These are phyloP conservation scores for Raddia guianensis DNA, from an alignment of 176 grass and related monocot genomes.

Conservation along the genomic window DNA sequence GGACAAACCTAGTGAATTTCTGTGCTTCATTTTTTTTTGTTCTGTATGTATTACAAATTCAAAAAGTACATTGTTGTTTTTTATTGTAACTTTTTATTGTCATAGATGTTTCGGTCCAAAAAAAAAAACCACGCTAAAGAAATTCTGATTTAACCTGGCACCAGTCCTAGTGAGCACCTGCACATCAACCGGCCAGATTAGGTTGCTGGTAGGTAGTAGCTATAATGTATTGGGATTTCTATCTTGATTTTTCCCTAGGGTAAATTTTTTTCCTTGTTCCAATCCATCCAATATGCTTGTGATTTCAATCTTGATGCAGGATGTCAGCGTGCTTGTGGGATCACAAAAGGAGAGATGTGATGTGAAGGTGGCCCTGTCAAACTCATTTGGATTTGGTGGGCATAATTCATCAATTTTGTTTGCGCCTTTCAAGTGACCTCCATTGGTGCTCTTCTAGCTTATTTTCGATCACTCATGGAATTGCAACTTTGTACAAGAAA, in stretches of 20 bases:
- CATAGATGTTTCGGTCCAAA: not conserved
- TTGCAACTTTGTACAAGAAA: slow-evolving; percentile 13
- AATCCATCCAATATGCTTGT: slow-evolving; percentile 10
- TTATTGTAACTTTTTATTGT: not conserved
- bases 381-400: slow-evolving; percentile 95
- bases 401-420: slow-evolving; percentile 98
- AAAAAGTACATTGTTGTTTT: not conserved
- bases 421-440: slow-evolving; percentile 69
- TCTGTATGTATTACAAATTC: not conserved
- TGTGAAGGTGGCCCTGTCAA: slow-evolving; percentile 86
- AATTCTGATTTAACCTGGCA: not conserved
- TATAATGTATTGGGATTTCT: not conserved
- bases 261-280: not conserved
- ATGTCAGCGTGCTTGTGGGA: slow-evolving; percentile 75
- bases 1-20: not conserved
- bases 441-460: slow-evolving; percentile 32
- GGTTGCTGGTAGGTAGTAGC: not conserved
- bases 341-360: slow-evolving; percentile 87
- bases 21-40: slow-evolving; percentile 7
- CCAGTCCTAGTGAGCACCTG: not conserved
- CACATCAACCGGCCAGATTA: not conserved
- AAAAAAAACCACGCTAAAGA: not conserved
- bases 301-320: slow-evolving; percentile 56
- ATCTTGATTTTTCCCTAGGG: not conserved
- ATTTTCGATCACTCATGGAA: slow-evolving; percentile 21